Evolutionary conservation across 2,329 filamentous ascomycete genomes (phyloP), one percentile per base, ranked within the genome.

Genomic region (Dactylonectria estremocensis): DNA sequence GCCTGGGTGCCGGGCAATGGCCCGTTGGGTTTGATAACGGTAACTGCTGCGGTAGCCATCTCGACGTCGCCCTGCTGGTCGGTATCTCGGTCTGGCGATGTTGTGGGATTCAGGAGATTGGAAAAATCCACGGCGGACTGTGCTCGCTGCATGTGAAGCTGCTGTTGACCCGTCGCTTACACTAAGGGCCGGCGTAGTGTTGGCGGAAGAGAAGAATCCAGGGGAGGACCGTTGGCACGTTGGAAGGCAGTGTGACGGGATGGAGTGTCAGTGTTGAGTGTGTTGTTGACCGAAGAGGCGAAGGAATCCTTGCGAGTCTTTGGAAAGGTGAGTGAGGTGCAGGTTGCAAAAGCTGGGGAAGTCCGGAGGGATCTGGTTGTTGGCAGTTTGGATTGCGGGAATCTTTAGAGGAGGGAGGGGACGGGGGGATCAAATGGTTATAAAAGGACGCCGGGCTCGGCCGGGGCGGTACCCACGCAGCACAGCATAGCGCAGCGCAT

Each of bases 61-160:
- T 87, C 83, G 74, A 73, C 74, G 77, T 76, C 74, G 64, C 71
- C 67, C 78, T 80, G 69, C 70, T 82, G 76, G 68, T 70, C 69
- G 56, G 64, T 58, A 69, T 76, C 67, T 62, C 73, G 66, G 46
- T 77, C 74, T 68, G 72, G 69, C 48, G 73, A 66, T 59, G 68
- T 69, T 64, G 74, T 73, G 57, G 91, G 91, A 78, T 93, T 93
- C 78, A 94, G 88, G 80, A 93, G 89, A 87, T 89, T 92, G 80
- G 89, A 89, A 82, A 93, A 92, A 87, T 92, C 91, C 83, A 92
- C 90, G 80, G 91, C 90, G 74, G 91, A 92, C 77, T 88, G 87
- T 86, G 90, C 87, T 82, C 90, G 89, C 88, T 93, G 91, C 91
- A 94, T 93, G 88, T 91, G 90, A 90, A 85, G 80, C 68, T 69